Percentiles rank a stretch among this genome's conserved stretches.
These are phyloP conservation scores for Adenanthera pavonina DNA, from an alignment of 306 rosid genomes.

Conservation along the genomic window DNA sequence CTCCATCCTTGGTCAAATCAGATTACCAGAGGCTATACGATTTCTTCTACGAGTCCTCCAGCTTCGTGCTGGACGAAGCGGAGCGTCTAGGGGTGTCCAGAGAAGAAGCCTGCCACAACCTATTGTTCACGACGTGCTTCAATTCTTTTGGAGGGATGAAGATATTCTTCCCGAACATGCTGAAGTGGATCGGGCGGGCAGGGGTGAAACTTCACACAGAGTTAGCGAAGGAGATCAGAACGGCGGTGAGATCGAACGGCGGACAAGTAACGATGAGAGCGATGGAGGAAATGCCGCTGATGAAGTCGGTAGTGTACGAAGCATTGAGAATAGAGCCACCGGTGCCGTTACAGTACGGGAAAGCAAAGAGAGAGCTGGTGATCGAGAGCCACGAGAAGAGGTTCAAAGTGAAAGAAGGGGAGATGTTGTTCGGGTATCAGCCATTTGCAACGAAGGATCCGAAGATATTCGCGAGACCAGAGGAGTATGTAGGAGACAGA, in stretches of 20 bases:
- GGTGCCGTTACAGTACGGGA: conserved; percentile 74
- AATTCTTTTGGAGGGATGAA: conserved; percentile 88
- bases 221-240: conserved; percentile 71
- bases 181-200: conserved; percentile 79
- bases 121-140: conserved; percentile 85
- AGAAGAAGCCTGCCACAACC: conserved; percentile 90
- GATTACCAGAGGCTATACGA: conserved; percentile 78
- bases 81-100: conserved; percentile 70
- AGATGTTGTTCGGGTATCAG: conserved; percentile 82
- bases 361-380: conserved; percentile 63
- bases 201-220: conserved; percentile 72
- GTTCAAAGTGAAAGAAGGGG: conserved; percentile 78
- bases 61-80: conserved; percentile 68
- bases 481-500: conserved; percentile 78
- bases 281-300: conserved; percentile 83
- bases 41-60: conserved; percentile 71
- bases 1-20: conserved; percentile 53
- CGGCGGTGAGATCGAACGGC: conserved; percentile 62
- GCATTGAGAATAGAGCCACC: conserved; percentile 85
- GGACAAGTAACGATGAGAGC: conserved; percentile 83
- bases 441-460: conserved; percentile 92
- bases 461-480: conserved; percentile 61
- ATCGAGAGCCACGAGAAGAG: conserved; percentile 89
- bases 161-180: conserved; percentile 71
- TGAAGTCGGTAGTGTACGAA: conserved; percentile 91